Evolutionary conservation across 2,329 filamentous ascomycete genomes (phyloP), one percentile per base, ranked within the genome.

Genomic region (Cladosporium sp.): DNA sequence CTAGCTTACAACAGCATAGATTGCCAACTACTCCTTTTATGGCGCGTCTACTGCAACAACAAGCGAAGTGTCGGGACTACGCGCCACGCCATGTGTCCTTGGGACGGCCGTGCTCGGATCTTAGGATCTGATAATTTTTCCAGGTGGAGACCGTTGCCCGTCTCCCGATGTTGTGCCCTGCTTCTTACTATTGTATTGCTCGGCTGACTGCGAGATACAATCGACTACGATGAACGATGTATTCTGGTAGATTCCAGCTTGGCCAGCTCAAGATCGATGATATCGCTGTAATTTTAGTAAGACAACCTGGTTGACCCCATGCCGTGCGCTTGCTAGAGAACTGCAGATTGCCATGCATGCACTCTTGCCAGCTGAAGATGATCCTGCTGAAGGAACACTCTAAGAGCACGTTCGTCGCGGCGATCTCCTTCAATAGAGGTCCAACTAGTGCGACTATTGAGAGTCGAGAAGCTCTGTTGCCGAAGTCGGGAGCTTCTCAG

Each of bases 61-160:
- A 48, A 48, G 45, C 45, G 45, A 48, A 15, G 9, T 5, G 45
- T 48, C 28, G 28, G 45, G 45, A 25, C 45, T 17, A 9, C 24
- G 13, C n/a, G 22, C 22, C 24, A 22, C 42, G 10, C 24, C 42
- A 25, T 45, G 42, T 45, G 42, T 10, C 35, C 25, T 48, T 17
- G 17, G 45, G 22, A 45, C 17, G 45, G 28, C 28, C 28, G 28
- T 19, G 45, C 45, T 48, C 45, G 45, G 45, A 48, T 48, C 45
- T 48, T 48, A 48, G 45, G 45, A 48, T 48, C 45, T 12, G 45
- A 48, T 48, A 48, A 48, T 34, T 34, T 48, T 48, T 48, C 28
- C 25, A 48, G n/a, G 45, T 48, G 45, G 45, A 48, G n/a, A 10
- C n/a, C 28, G 5, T 48, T 32, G 17, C 42, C 42, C 13, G 24